Evolutionary conservation across 305 asterid species (phyloP).

Genomic region (Plantago lanceolata): DNA sequence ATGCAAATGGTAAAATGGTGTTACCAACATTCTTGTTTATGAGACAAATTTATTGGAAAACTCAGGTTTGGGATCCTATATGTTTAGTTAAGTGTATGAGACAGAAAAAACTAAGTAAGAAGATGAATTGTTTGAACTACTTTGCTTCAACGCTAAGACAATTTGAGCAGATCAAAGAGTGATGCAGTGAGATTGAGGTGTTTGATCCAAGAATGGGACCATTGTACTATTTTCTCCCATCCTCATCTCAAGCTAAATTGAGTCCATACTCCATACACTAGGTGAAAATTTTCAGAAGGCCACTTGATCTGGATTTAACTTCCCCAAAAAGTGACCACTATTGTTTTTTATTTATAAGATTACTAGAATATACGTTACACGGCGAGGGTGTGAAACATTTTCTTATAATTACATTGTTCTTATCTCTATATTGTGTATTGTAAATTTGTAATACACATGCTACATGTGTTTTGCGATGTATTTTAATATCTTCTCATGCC

Average conservation of each 20-base stretch:
- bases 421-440: no score
- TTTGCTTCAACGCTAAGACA: slow-evolving; percentile 55
- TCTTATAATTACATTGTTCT: no score
- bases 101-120: neutral
- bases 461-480: no score
- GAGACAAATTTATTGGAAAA: slow-evolving; percentile 35
- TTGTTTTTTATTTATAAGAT: no score
- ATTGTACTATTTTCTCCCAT: slow-evolving; percentile 20
- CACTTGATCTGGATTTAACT: no score
- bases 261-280: no score
- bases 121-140: slow-evolving; percentile 16
- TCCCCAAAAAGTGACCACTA: no score
- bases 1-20: slow-evolving; percentile 2
- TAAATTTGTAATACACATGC: no score
- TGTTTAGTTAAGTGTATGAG: slow-evolving; percentile 11
- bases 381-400: no score
- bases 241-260: neutral
- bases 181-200: slow-evolving; percentile 22
- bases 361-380: no score
- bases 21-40: slow-evolving; percentile 31
- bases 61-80: slow-evolving; percentile 43
- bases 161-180: slow-evolving; percentile 30
- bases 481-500: no score
- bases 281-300: no score
- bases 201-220: slow-evolving; percentile 49